phyloP scores from a whole-genome alignment of 2,329 filamentous ascomycete species.

The Berkeleyomyces basicola region DNA sequence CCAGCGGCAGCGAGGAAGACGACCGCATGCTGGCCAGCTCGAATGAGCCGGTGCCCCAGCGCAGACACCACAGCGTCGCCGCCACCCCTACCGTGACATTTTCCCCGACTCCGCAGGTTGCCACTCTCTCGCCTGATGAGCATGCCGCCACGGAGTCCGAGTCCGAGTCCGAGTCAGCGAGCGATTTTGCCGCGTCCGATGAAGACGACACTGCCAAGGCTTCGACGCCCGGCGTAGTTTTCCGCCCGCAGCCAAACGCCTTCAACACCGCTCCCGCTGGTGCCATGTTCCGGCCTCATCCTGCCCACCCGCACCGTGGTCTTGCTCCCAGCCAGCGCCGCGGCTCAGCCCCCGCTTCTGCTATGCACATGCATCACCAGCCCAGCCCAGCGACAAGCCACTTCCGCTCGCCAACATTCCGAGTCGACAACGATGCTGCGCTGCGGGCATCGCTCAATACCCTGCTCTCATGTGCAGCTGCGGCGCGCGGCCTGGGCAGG shows the following conservation, averaged over 20 bases:
- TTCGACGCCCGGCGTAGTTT: slow-evolving; percentile 58
- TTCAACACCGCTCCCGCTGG: slow-evolving; percentile 48
- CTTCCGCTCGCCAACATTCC: slow-evolving; percentile 57
- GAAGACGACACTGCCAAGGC: slow-evolving; percentile 57
- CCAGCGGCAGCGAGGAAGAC: slow-evolving; percentile 83
- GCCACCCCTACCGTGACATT: neutral
- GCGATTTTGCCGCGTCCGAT: slow-evolving; percentile 19
- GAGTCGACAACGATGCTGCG: slow-evolving; percentile 83
- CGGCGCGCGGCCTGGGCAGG: slow-evolving; percentile 58
- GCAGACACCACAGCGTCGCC: neutral
- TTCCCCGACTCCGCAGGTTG: neutral
- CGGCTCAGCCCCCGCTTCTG: slow-evolving; percentile 29
- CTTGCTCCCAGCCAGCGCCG: slow-evolving; percentile 33
- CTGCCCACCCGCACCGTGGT: slow-evolving; percentile 33
- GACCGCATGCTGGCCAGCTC: slow-evolving; percentile 27
- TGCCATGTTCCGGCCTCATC: slow-evolving; percentile 27
- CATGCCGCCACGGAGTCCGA: slow-evolving; percentile 24
- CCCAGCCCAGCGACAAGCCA: slow-evolving; percentile 25
- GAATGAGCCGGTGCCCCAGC: neutral
- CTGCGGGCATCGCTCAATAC: slow-evolving; percentile 88
- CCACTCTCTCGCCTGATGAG: neutral
- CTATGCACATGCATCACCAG: slow-evolving; percentile 30
- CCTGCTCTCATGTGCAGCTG: slow-evolving; percentile 83
- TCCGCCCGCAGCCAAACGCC: slow-evolving; percentile 79
- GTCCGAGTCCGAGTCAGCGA: slow-evolving; percentile 24